phyloP scores from a whole-genome alignment of 2,329 filamentous ascomycete species.

The Raffaelea albimanens region DNA sequence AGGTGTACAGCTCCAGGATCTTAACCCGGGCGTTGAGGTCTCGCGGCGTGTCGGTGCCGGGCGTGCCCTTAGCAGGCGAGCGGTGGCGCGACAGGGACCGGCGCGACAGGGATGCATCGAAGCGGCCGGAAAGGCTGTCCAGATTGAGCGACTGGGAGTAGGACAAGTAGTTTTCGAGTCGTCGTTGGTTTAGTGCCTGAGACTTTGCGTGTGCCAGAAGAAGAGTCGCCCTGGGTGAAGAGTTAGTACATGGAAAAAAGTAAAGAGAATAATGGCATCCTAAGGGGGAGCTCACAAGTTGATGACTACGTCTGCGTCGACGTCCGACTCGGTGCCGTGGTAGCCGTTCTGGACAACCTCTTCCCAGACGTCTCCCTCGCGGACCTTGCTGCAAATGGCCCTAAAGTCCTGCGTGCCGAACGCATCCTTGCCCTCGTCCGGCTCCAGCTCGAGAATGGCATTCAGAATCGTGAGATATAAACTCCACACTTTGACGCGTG shows the following conservation, averaged over 20 bases:
- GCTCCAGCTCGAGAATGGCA: constrained; percentile 77
- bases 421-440: constrained; percentile 79
- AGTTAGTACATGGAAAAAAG: not conserved
- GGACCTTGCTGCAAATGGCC: constrained; percentile 69
- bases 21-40: constrained; percentile 80
- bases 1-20: constrained; percentile 87
- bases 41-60: constrained; percentile 71
- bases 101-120: constrained; percentile 33
- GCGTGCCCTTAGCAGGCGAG: constrained; percentile 29
- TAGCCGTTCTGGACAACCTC: constrained; percentile 84
- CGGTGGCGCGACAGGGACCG: constrained; percentile 27
- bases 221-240: constrained; percentile 63
- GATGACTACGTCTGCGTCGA: constrained; percentile 90
- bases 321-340: constrained; percentile 76
- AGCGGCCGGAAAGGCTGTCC: constrained; percentile 56
- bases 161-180: constrained; percentile 81
- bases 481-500: constrained; percentile 93
- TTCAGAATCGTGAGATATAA: constrained; percentile 91
- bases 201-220: constrained; percentile 81
- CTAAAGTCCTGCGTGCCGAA: constrained; percentile 86
- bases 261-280: not conserved
- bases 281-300: constrained; percentile 55
- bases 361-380: constrained; percentile 90
- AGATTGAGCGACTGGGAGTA: constrained; percentile 61
- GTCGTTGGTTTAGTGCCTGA: constrained; percentile 76